phyloP scores from a whole-genome alignment of 176 grass and related monocot genomes.

The Hyparrhenia diplandra region DNA sequence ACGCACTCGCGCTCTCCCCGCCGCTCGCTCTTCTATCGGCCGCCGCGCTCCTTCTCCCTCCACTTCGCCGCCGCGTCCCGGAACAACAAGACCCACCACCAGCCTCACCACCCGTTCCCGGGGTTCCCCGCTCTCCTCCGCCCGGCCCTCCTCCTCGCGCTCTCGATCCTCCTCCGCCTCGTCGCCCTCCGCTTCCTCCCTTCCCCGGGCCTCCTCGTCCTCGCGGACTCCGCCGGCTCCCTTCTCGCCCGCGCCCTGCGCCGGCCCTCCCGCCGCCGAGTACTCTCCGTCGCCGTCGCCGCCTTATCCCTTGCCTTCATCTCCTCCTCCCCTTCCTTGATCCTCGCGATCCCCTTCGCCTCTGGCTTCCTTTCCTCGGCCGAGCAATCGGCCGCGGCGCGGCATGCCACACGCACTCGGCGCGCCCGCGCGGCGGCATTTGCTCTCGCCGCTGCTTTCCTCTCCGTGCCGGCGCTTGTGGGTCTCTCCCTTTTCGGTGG shows the following conservation, averaged over 20 bases:
- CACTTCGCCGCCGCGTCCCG: conserved; percentile 12
- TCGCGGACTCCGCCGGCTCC: conserved; percentile 67
- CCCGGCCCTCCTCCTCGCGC: conserved; percentile 39
- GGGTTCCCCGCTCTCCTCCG: conserved; percentile 33
- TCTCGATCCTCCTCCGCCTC: conserved; percentile 59
- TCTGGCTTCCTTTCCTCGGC: conserved; percentile 62
- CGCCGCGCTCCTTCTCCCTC: conserved; percentile 28
- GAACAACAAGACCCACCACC: not conserved
- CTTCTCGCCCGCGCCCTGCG: conserved; percentile 60
- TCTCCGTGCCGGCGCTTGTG: conserved; percentile 51
- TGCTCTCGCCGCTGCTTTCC: conserved; percentile 49
- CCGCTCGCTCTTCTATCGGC: conserved; percentile 48
- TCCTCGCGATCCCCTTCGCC: conserved; percentile 50
- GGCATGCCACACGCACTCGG: conserved; percentile 47
- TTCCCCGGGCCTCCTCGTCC: conserved; percentile 60
- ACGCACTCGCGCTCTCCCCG: conserved; percentile 27
- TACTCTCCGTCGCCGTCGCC: conserved; percentile 42
- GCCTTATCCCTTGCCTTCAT: conserved; percentile 39
- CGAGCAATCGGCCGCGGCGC: conserved; percentile 37
- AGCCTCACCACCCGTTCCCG: conserved; percentile 34
- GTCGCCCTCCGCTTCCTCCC: conserved; percentile 50
- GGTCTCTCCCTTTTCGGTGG: conserved; percentile 38
- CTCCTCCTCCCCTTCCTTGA: conserved; percentile 28
- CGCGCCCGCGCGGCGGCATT: conserved; percentile 49
- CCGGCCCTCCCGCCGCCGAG: conserved; percentile 36